phyloP scores from a whole-genome alignment of 2,329 filamentous ascomycete species.

The Fusarium sp. region DNA sequence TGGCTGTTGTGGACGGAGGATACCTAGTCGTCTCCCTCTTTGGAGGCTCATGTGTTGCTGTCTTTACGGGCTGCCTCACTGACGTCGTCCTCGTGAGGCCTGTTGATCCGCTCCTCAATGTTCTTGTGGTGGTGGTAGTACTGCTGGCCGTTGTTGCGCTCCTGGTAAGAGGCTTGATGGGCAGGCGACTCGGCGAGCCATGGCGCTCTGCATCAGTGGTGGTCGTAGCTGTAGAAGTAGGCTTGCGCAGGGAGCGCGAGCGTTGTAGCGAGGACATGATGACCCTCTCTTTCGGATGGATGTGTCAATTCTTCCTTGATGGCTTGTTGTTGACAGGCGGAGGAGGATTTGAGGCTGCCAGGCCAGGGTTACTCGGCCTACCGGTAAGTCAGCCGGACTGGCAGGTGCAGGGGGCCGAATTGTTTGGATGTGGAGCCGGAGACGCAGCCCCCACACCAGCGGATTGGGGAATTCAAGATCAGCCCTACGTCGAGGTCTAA shows the following conservation, averaged over 20 bases:
- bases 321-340: slow-evolving; percentile 33
- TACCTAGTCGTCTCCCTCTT: slow-evolving; percentile 45
- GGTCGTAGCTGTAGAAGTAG: slow-evolving; percentile 36
- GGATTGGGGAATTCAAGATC: neutral
- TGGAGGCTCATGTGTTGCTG: slow-evolving; percentile 20
- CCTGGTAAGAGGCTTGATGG: slow-evolving; percentile 55
- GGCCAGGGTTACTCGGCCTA: slow-evolving; percentile 33
- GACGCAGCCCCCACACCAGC: neutral
- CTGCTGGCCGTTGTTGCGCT: slow-evolving; percentile 45
- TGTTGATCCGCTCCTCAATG: slow-evolving; percentile 33
- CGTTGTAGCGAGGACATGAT: slow-evolving; percentile 57
- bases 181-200: slow-evolving; percentile 59
- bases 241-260: slow-evolving; percentile 59
- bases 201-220: slow-evolving; percentile 45
- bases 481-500: neutral
- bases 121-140: slow-evolving; percentile 33
- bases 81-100: slow-evolving; percentile 38
- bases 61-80: slow-evolving; percentile 30
- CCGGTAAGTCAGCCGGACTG: slow-evolving; percentile 26
- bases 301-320: neutral
- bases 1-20: slow-evolving; percentile 48
- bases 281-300: neutral
- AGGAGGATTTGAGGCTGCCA: slow-evolving; percentile 13
- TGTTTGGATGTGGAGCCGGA: slow-evolving; percentile 1
- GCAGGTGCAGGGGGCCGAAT: neutral